These are phyloP conservation scores for Knufia fluminis DNA, from an alignment of 2,329 filamentous ascomycete genomes.

Conservation along the genomic window DNA sequence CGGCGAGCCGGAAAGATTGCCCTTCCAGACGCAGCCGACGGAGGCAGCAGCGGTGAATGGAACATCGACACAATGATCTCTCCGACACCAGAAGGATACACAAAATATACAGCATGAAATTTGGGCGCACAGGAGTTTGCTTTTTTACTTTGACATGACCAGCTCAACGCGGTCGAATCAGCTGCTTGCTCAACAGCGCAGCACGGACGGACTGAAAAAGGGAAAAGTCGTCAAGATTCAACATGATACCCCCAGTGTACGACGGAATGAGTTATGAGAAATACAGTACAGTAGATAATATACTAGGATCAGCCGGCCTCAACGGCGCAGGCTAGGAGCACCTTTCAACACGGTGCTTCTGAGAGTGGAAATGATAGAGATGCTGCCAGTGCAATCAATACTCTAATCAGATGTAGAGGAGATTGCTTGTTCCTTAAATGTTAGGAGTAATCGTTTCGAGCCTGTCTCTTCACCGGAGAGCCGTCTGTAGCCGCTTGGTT, in stretches of 20 bases:
- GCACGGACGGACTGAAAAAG: background rate
- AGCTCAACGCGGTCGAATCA: constrained; percentile 5
- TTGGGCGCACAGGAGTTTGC: too few species aligned
- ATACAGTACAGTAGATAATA: background rate
- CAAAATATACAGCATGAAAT: too few species aligned
- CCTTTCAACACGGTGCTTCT: constrained; percentile 8
- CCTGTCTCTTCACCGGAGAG: too few species aligned
- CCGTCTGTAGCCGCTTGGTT: too few species aligned
- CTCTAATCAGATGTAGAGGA: too few species aligned
- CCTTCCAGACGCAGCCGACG: constrained; percentile 7
- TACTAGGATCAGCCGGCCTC: background rate
- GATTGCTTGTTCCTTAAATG: too few species aligned
- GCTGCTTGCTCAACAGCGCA: background rate
- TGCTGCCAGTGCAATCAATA: too few species aligned
- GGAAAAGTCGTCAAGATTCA: constrained; percentile 6
- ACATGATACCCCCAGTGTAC: constrained; percentile 12
- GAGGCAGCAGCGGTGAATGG: background rate
- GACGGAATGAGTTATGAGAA: background rate
- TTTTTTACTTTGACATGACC: too few species aligned
- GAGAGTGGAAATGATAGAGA: too few species aligned
- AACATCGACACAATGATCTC: background rate
- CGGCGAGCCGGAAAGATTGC: constrained; percentile 13
- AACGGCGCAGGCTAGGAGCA: background rate
- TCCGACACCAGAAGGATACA: background rate
- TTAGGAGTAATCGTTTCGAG: too few species aligned